Evolutionary conservation across 2,329 filamentous ascomycete genomes (phyloP).

Genomic region (Alternaria conjuncta): DNA sequence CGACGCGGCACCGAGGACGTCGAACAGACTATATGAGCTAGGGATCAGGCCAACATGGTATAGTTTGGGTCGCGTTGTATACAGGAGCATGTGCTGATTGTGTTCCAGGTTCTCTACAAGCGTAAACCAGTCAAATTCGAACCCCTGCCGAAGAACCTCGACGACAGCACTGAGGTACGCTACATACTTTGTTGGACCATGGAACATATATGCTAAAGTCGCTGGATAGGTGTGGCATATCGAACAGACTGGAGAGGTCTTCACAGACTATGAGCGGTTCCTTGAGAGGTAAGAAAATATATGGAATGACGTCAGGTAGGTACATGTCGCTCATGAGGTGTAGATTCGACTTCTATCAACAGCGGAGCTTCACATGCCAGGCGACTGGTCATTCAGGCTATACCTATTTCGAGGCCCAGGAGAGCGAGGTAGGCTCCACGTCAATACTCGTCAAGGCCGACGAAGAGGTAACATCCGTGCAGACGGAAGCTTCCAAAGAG

Average conservation of each 20-base stretch:
- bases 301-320: slow-evolving; percentile 27
- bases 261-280: slow-evolving; percentile 87
- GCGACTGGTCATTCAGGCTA: slow-evolving; percentile 92
- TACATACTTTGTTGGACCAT: slow-evolving; percentile 6
- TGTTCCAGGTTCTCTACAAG: slow-evolving; percentile 84
- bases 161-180: slow-evolving; percentile 83
- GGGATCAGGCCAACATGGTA: slow-evolving; percentile 42
- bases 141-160: slow-evolving; percentile 72
- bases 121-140: slow-evolving; percentile 90
- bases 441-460: slow-evolving; percentile 30
- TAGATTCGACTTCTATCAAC: slow-evolving; percentile 92
- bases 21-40: slow-evolving; percentile 40
- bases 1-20: slow-evolving; percentile 33
- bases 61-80: slow-evolving; percentile 15
- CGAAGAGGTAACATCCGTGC: slow-evolving; percentile 39
- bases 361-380: slow-evolving; percentile 92
- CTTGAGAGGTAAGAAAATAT: slow-evolving; percentile 70
- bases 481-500: slow-evolving; percentile 74
- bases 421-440: slow-evolving; percentile 77
- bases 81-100: slow-evolving; percentile 22
- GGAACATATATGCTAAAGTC: slow-evolving; percentile 36
- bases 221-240: slow-evolving; percentile 83
- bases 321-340: slow-evolving; percentile 24
- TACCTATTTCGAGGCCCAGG: slow-evolving; percentile 89
- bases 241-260: slow-evolving; percentile 86